Evolutionary conservation across 2,329 filamentous ascomycete genomes (phyloP), one percentile per base, ranked within the genome.

Genomic region (Hypocreales sp.): DNA sequence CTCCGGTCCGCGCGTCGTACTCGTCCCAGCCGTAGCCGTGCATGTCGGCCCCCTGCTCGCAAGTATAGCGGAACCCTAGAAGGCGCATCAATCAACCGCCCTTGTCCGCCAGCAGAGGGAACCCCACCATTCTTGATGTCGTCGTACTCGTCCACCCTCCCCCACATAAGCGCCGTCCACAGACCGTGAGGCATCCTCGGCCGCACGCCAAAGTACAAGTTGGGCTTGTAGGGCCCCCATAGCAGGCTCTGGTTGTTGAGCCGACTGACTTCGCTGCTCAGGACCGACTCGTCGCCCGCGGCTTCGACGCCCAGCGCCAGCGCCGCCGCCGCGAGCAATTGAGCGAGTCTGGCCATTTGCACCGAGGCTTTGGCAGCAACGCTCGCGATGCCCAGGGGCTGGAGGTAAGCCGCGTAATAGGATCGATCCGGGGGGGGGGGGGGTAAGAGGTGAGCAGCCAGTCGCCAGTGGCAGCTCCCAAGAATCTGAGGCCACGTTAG

Each of bases 11-110:
- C 14, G 84, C 76, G 53, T 98, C 90, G 51, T 92, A 98, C 49
- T 92, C 82, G 44, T 95, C 86, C 90, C 90, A 98, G 35, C 90
- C 90, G 51, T 98, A 98, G 30, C 87, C 87, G 25, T 73, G 79
- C 67, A 98, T 92, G 38, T 79, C 79, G 49, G 92, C 83, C 50
- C 90, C 72, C 51, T 98, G 90, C 52, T 95, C 90, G 56, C 90
- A 98, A 0, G 90, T 94, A 51, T 93, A 84, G 37, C 90, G 75
- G 42, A 94, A 79, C 41, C 76, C 82, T 90, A 46, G 10, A 15
- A 10, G 11, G 14, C 4, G 19, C 7, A 24, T 35, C 35, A 7
- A 29, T 31, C 27, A n/a, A n/a, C n/a, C n/a, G n/a, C n/a, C n/a
- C n/a, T n/a, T n/a, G n/a, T n/a, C n/a, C n/a, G n/a, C n/a, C n/a